Percentiles rank a stretch among this genome's conserved stretches.
Evolutionary conservation across 208 protist genomes (phyloP).

Genomic region (Leishmania aethiopica): DNA sequence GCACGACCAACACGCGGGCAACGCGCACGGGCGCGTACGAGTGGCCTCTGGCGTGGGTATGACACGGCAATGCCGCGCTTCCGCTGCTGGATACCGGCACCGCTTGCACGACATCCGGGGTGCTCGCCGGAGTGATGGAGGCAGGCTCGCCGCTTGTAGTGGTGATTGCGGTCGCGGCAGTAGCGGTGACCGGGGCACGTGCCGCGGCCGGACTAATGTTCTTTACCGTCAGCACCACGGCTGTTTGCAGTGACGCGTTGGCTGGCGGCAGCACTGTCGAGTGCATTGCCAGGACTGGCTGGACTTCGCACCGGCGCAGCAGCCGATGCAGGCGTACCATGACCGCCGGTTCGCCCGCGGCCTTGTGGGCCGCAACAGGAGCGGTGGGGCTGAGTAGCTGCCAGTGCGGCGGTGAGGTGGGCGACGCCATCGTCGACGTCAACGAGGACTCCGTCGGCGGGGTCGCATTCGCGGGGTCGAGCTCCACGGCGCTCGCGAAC

Average conservation of each 20-base stretch:
- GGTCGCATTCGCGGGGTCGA: background rate
- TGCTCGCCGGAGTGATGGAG: background rate
- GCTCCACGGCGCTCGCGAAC: background rate
- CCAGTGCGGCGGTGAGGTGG: background rate
- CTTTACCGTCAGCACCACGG: slow-evolving; percentile 60
- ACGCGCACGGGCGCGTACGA: slow-evolving; percentile 43
- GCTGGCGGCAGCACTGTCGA: slow-evolving; percentile 68
- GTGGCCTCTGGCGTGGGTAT: background rate
- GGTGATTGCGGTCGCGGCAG: background rate
- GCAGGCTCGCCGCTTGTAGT: background rate
- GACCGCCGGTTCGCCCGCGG: background rate
- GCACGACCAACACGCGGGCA: slow-evolving; percentile 53
- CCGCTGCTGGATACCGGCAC: background rate
- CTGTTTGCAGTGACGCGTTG: slow-evolving; percentile 44
- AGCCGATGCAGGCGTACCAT: slow-evolving; percentile 75
- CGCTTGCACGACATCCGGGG: slow-evolving; percentile 13
- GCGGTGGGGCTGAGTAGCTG: slow-evolving; percentile 1
- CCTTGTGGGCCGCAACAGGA: background rate
- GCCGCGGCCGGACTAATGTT: slow-evolving; percentile 32
- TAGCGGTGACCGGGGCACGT: background rate
- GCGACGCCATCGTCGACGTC: background rate
- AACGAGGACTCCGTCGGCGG: background rate
- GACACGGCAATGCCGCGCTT: background rate
- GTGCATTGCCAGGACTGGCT: slow-evolving; percentile 58
- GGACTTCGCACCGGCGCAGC: slow-evolving; percentile 68